Evolutionary conservation across 306 rosid species (phyloP), one percentile per base, ranked within the genome.

Genomic region (Cucumis melo): DNA sequence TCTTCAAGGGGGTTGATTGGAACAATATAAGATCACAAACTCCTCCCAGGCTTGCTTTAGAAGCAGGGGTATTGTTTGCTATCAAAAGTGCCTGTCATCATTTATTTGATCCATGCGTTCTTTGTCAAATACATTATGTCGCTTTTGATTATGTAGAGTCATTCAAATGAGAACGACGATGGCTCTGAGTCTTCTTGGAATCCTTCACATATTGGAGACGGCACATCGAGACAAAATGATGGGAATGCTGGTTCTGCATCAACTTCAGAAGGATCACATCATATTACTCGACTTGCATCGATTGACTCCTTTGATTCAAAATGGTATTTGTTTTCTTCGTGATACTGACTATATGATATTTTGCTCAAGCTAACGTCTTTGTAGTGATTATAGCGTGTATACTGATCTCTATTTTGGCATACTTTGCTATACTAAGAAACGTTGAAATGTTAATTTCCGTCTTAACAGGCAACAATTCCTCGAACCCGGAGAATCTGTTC

Each of bases 281-380:
- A 85, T 73, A 74, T 92, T 63, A 89, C 96, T 72, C 88, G 98
- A 81, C 95, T 95, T n/a, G 99, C 99, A 75, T 95, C 99, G 44
- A 95, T 95, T 27, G 99, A 95, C 82, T 95, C 99, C 76, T 95
- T 95, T 24, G 99, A 95, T 86, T 95, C 99, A 60, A 95, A 90
- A 83, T 95, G 99, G 99, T 95, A 89, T 81, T 21, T n/a, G 5
- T 75, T 50, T 10, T 57, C 62, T n/a, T 66, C 14, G 27, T 38
- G 73, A 66, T 17, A 63, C 8, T 34, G 15, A 59, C 8, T 59
- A 59, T 23, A 59, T 59, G 12, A 58, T 11, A 23, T 20, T 59
- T 59, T 59, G 64, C 64, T 24, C 13, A 4, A 11, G 32, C 20
- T 4, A 3, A 36, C 10, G 73, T 41, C 17, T 41, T 66, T 10